These are phyloP conservation scores for Benincasa hispida DNA, from an alignment of 306 rosid species.

Conservation along the genomic window DNA sequence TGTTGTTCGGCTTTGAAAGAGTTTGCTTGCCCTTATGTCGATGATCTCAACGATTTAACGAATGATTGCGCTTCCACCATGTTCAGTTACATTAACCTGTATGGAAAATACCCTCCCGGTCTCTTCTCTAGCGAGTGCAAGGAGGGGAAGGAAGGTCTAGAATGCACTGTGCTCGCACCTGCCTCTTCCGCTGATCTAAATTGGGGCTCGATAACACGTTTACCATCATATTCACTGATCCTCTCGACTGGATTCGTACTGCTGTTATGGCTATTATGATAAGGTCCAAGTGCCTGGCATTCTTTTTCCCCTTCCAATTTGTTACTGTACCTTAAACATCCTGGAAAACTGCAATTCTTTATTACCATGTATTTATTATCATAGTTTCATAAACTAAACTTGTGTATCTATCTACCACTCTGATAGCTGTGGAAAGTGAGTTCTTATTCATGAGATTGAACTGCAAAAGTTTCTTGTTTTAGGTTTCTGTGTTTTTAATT, in stretches of 20 bases:
- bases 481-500: not conserved
- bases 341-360: not conserved
- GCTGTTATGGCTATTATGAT: slow-evolving; percentile 20
- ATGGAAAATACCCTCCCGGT: slow-evolving; percentile 90
- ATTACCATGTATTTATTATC: not conserved
- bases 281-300: not conserved
- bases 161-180: slow-evolving; percentile 57
- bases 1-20: slow-evolving; percentile 64
- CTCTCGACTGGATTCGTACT: slow-evolving; percentile 26
- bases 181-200: slow-evolving; percentile 22
- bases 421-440: not conserved
- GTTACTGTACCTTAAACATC: not conserved
- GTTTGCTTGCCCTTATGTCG: slow-evolving; percentile 70
- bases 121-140: slow-evolving; percentile 69
- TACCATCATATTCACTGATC: slow-evolving; percentile 26
- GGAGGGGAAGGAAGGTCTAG: slow-evolving; percentile 55
- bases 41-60: slow-evolving; percentile 50
- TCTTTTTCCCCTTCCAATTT: not conserved
- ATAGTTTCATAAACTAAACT: not conserved
- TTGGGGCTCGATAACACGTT: slow-evolving; percentile 13
- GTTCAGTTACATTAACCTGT: slow-evolving; percentile 92
- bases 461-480: not conserved
- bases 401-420: not conserved
- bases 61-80: slow-evolving; percentile 81
- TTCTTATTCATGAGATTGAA: not conserved